Percentiles rank a stretch among this genome's conserved stretches.
phyloP scores from a whole-genome alignment of 176 grass and related monocot species.

The Hordeum marinum region DNA sequence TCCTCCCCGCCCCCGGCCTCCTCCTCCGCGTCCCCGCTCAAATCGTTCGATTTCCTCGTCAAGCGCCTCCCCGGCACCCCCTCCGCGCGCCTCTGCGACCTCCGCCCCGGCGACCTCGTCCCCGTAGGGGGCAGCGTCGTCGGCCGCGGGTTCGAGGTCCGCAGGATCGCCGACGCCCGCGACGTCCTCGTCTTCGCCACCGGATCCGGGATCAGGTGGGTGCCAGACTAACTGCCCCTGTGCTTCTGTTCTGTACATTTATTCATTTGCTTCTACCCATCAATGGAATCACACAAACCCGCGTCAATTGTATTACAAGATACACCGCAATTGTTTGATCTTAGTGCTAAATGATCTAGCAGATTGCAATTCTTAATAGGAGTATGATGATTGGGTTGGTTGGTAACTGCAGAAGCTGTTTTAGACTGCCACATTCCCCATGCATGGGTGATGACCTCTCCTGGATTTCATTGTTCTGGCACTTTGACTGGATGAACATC shows the following conservation, averaged over 20 bases:
- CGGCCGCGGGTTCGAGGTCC: constrained; percentile 50
- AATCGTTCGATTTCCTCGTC: constrained; percentile 57
- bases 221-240: not conserved
- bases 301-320: not conserved
- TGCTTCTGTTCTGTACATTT: not conserved
- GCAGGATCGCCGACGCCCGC: constrained; percentile 30
- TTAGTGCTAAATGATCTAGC: too few species aligned
- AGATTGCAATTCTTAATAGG: too few species aligned
- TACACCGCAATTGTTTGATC: not conserved
- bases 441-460: not conserved
- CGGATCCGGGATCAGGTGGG: constrained; percentile 75
- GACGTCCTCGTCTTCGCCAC: constrained; percentile 66
- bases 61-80: constrained; percentile 62
- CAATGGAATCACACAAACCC: not conserved
- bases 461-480: not conserved
- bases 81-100: constrained; percentile 50
- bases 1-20: constrained; percentile 40
- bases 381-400: too few species aligned
- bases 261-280: not conserved
- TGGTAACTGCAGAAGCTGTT: not conserved
- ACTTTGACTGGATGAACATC: not conserved
- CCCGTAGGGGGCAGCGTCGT: constrained; percentile 47
- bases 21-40: not conserved
- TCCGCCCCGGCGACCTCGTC: constrained; percentile 46
- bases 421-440: not conserved